Evolutionary conservation across 768 basidiomycete species (phyloP), one percentile per base, ranked within the genome.

Genomic region (Lentinula raphanica): DNA sequence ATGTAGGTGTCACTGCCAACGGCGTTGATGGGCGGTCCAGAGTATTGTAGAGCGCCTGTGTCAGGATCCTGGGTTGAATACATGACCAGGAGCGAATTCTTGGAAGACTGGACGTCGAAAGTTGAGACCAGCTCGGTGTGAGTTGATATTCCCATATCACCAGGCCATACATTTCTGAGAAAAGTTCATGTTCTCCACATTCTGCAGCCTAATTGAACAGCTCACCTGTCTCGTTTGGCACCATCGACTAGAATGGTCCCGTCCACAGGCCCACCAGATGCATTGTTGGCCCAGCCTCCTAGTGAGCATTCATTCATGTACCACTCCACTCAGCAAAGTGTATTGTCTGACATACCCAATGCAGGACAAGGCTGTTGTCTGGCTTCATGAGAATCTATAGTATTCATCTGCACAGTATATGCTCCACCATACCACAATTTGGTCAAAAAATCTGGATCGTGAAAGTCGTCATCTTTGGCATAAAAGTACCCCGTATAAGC

Each of bases 381-480:
- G 17, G 73, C 73, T 58, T 74, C 64, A 48, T 72, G 66, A 0
- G 64, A 63, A 58, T 74, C 72, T 32, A 82, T 78, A 0, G 79
- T 82, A 59, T 82, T 80, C 2, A 81, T 82, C 61, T 84, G 82
- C 2, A 84, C 80, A 0, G 83, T 85, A 62, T 85, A 85, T 3
- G 82, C 82, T 4, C 83, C 83, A 0, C 82, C 75, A 64, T 82
- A 84, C 82, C 83, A 84, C 3, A 83, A 56, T 65, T 82, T 84
- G 0, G 79, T 83, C 64, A 83, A 59, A 56, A 84, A 79, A 60
- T 80, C 69, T 9, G 64, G 54, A 63, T 84, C 81, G 17, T 74
- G 67, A 50, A 75, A 80, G 0, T 59, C 69, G 0, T 76, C 28
- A 56, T 84, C 79, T 5, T 58, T 51, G 2, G 81, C 74, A 53